Percentiles rank a stretch among this genome's conserved stretches.
phyloP scores from a whole-genome alignment of 805 yeast species.

The Starmerella stigmatis region DNA sequence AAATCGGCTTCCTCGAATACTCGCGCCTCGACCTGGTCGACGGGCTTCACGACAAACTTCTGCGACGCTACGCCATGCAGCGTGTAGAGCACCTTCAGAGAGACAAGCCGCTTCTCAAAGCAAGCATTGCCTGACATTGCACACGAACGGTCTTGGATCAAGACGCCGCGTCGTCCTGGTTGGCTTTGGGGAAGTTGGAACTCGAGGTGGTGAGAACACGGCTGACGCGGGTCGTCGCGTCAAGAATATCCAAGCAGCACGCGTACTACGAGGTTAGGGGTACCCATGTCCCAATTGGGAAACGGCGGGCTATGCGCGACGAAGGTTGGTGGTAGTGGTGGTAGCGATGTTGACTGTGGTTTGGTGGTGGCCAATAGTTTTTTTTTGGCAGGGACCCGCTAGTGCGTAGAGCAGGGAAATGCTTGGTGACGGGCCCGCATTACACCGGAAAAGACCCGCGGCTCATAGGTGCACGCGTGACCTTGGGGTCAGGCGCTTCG shows the following conservation, averaged over 20 bases:
- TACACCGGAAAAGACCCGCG: neutral
- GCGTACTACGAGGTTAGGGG: neutral
- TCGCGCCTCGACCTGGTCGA: conserved; percentile 20
- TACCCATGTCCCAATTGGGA: neutral
- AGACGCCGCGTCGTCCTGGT: neutral
- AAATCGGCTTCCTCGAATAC: conserved; percentile 23
- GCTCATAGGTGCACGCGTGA: too few relatives aligned
- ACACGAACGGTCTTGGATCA: neutral
- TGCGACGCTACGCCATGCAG: conserved; percentile 29
- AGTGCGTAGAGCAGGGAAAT: too few relatives aligned
- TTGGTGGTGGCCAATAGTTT: too few relatives aligned
- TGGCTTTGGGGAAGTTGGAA: neutral
- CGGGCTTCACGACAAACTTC: conserved; percentile 31
- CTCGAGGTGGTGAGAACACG: neutral
- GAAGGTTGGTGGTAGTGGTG: too few relatives aligned
- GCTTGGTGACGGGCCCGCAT: neutral
- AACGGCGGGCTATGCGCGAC: neutral
- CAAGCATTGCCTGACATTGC: neutral
- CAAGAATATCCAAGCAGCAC: neutral
- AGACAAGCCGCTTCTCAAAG: neutral
- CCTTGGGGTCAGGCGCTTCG: too few relatives aligned
- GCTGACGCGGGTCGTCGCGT: conserved; percentile 4
- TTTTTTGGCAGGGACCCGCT: too few relatives aligned
- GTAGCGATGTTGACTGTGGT: too few relatives aligned
- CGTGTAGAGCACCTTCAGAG: conserved; percentile 34